A percentile compares a stretch with the other conserved stretches of the same genome.
Conservation (phyloP, 169 alveolate species). For the Cryptosporidium canis region DNA sequence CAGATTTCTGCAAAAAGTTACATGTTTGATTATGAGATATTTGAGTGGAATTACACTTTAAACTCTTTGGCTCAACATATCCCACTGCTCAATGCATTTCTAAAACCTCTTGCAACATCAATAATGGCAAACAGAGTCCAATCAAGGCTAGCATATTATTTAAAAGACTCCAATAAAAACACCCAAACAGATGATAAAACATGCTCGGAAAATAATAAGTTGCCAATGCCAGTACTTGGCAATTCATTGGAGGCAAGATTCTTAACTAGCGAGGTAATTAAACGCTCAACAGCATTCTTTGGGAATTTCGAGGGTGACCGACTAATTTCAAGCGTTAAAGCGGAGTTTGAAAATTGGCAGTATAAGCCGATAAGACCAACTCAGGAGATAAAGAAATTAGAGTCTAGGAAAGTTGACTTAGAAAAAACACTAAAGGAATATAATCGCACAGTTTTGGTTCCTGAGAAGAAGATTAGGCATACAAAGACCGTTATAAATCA, state of each 20-base stretch:
- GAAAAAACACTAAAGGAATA: constrained; percentile 23
- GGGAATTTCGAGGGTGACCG: constrained; percentile 36
- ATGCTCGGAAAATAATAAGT: neutral
- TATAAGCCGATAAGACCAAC: constrained; percentile 32
- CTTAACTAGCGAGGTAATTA: constrained; percentile 36
- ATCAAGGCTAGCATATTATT: constrained; percentile 8
- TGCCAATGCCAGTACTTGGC: neutral
- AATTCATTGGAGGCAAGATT: constrained; percentile 51
- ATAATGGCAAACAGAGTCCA: constrained; percentile 48
- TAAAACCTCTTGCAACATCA: constrained; percentile 57
- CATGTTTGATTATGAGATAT: constrained; percentile 57
- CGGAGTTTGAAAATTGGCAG: constrained; percentile 55
- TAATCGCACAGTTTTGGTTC: neutral
- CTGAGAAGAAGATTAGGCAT: constrained; percentile 29
- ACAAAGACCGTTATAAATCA: constrained; percentile 6
- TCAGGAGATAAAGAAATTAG: neutral
- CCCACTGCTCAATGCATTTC: constrained; percentile 40
- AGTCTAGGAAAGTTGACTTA: neutral
- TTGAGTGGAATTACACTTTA: constrained; percentile 53
- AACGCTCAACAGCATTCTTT: constrained; percentile 49
- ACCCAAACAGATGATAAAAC: neutral
- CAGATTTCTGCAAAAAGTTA: constrained; percentile 31
- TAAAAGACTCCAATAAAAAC: neutral
- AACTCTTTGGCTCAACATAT: constrained; percentile 62
- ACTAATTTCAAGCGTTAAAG: constrained; percentile 20